A percentile compares a stretch with the other conserved stretches of the same genome.
Conservation (phyloP, 495 filamentous ascomycete species). For the Neurospora sp. region DNA sequence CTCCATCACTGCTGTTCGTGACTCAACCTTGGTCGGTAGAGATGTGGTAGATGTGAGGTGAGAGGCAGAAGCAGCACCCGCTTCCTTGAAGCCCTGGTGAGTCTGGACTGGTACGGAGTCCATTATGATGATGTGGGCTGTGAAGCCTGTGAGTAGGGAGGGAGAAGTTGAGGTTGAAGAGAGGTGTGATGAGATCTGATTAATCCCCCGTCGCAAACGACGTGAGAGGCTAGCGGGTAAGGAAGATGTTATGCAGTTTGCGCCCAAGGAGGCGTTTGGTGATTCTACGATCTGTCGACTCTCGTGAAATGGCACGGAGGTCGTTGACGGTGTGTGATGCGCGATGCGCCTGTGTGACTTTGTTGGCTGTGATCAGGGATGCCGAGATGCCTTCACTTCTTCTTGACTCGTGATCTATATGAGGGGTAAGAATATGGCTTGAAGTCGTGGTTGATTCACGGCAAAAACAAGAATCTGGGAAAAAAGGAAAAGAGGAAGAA, state of each 20-base stretch:
- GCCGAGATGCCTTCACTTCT: not conserved
- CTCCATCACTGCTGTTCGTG: constrained; percentile 45
- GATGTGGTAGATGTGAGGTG: constrained; percentile 5
- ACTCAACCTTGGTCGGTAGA: constrained; percentile 4
- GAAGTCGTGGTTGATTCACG: not conserved
- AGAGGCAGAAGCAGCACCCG: not conserved
- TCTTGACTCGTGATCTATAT: not conserved
- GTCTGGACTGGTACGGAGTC: constrained; percentile 5
- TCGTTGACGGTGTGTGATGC: not conserved
- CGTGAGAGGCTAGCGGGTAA: not conserved
- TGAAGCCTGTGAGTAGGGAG: not conserved
- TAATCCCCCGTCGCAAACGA: not conserved
- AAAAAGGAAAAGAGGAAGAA: not conserved
- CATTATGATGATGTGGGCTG: not conserved
- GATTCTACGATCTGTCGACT: not conserved
- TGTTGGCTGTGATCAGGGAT: not conserved
- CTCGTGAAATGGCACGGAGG: not conserved
- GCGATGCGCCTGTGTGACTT: not conserved
- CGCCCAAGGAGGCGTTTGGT: not conserved
- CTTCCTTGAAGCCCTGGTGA: constrained; percentile 3
- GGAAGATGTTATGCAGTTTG: not conserved
- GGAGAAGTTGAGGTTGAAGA: not conserved
- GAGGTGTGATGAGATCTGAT: not conserved
- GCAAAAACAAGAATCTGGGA: not conserved
- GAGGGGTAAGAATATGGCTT: not conserved